These are phyloP conservation scores for Vitis hybrid DNA, from an alignment of 177 flowering plant species.

Conservation along the genomic window DNA sequence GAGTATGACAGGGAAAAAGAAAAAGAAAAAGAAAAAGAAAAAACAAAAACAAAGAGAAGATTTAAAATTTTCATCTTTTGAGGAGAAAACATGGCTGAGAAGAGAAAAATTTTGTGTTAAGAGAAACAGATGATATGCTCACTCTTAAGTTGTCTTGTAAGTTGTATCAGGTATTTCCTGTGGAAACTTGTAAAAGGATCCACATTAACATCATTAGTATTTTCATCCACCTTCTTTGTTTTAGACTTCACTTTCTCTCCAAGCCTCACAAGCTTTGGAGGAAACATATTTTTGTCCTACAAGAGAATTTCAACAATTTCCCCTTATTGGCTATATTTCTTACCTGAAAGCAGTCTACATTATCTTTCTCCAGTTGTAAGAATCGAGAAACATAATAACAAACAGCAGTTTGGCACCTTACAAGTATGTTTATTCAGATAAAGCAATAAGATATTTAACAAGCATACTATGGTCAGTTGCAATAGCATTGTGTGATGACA, in stretches of 20 bases:
- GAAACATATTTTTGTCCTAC: neutral
- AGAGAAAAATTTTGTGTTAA: too few relatives aligned
- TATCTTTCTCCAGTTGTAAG: neutral
- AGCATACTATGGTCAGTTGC: neutral
- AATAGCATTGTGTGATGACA: neutral
- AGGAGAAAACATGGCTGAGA: too few relatives aligned
- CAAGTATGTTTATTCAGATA: neutral
- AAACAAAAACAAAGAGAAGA: too few relatives aligned
- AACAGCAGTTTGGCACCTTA: neutral
- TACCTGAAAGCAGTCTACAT: neutral
- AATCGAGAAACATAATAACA: neutral
- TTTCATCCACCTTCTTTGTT: neutral
- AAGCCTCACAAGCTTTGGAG: neutral
- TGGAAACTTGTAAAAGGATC: too few relatives aligned
- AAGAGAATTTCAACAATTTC: neutral
- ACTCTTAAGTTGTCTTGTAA: too few relatives aligned
- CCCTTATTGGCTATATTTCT: neutral
- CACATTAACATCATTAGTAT: neutral
- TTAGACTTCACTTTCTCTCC: neutral
- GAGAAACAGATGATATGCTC: too few relatives aligned
- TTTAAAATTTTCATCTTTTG: too few relatives aligned
- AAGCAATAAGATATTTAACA: neutral
- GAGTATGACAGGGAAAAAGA: too few relatives aligned
- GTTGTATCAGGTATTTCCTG: too few relatives aligned
- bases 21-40: too few relatives aligned